Evolutionary conservation across 306 rosid genomes (phyloP), one percentile per base, ranked within the genome.

Genomic region (Coriaria nepalensis): DNA sequence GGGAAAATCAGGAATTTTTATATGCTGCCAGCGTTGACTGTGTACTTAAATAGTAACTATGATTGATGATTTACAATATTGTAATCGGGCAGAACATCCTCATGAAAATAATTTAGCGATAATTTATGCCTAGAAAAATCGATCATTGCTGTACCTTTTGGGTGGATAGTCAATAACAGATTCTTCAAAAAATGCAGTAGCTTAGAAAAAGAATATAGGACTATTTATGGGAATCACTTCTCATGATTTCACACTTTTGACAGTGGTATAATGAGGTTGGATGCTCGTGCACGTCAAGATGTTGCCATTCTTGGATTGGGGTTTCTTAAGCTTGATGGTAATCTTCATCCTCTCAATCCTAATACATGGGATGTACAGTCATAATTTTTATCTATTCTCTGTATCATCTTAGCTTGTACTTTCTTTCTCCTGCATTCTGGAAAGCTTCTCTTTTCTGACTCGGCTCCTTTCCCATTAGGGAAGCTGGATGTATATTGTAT

Each of bases 281-380:
- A 88, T 73, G 93, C 90, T 29, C 90, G 80, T 53, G 97, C 73
- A 7, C 87, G 93, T 40, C 93, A 79, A 79, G 95, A 71, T 59
- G 72, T 90, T 64, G 87, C 97, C 55, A 70, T 88, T 56, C 84
- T 88, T 53, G 97, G 90, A 71, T 72, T 87, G 6, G 60, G 71
- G 63, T 81, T 88, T 67, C 95, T 84, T 56, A 84, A 84, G 63
- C 95, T 88, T 49, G 90, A 88, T 56, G 95, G 97, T 88, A 70
- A 13, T 56, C 53, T 47, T 48, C 53, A 12, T 7, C 43, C 32
- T 47, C 49, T 48, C 41, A 62, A 38, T 61, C 13, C 44, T 34
- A 13, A 10, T 40, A 33, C 34, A 9, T 42, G 33, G 56, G 42
- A 8, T 41, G 29, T 20, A 20, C 3, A 20, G 29, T 20, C 29